Evolutionary conservation across 2,329 filamentous ascomycete species (phyloP), one percentile per base, ranked within the genome.

Genomic region (Monosporascus sp.): DNA sequence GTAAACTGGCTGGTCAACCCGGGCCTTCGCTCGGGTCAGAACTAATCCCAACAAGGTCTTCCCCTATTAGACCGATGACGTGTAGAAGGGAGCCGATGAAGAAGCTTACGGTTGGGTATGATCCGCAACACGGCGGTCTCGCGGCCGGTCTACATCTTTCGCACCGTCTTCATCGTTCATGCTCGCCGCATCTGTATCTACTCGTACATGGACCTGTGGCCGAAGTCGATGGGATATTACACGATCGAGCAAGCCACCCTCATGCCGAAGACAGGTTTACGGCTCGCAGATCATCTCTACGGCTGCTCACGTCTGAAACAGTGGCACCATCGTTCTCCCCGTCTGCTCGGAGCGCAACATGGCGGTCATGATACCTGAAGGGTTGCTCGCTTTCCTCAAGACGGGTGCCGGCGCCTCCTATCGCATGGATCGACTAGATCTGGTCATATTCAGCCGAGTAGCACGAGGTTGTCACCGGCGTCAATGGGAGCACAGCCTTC

Each of bases 291-390:
- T 83, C 1, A 69, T 82, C 5, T 74, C 73, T 7, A 83, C 80
- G 0, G 0, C 68, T 84, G 0, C 64, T 69, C 82, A 75, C 57
- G 81, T 72, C 17, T 83, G 73, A 79, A 73, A 69, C 18, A 82
- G 72, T 11, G 68, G 69, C 0, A 70, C 66, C 39, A 60, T 68
- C 47, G 69, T 71, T 31, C 55, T 73, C 3, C 66, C 63, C 11
- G 58, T 68, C 1, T 72, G 66, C 57, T 70, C 68, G 0, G 64
- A 67, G 47, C 51, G 67, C 36, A 68, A 71, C 45, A 59, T 61
- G 0, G 58, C 65, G 1, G 67, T 68, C 17, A 66, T 73, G 53
- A 67, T 73, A 63, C 57, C 60, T 0, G 68, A 67, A 15, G 72
- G 69, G 57, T 61, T 73, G n/a, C 53, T 73, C 7, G 68, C 68